These are phyloP conservation scores for Phaeotremella fagi DNA, from an alignment of 768 basidiomycete genomes.

Conservation along the genomic window DNA sequence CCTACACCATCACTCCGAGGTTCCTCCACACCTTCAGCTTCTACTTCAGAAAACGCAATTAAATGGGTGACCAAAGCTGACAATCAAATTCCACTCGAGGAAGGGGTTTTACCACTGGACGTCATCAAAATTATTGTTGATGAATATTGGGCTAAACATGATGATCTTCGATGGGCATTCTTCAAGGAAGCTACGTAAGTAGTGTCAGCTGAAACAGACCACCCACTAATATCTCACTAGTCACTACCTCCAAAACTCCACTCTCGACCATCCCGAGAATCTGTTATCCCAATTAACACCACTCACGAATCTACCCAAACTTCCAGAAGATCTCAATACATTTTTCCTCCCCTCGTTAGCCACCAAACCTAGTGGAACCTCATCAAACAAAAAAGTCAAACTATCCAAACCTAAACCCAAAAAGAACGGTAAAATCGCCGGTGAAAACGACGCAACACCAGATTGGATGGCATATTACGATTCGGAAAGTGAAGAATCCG, in stretches of 20 bases:
- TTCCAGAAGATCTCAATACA: constrained; percentile 41
- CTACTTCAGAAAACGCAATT: background rate
- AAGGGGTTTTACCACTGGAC: constrained; percentile 36
- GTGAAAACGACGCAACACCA: constrained; percentile 23
- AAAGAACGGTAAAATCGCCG: constrained; percentile 12
- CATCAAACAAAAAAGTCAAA: constrained; percentile 1
- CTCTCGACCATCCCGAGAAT: constrained; percentile 19
- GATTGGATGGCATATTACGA: constrained; percentile 47
- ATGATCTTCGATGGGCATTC: constrained; percentile 46
- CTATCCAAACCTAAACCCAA: constrained; percentile 14
- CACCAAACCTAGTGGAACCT: constrained; percentile 13
- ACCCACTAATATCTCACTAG: background rate
- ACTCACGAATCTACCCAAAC: constrained; percentile 41
- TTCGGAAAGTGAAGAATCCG: constrained; percentile 23
- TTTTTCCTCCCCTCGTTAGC: constrained; percentile 40
- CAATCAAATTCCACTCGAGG: constrained; percentile 37
- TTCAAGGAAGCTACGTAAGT: constrained; percentile 45
- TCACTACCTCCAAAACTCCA: constrained; percentile 4
- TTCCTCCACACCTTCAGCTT: constrained; percentile 2
- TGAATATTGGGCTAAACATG: constrained; percentile 45
- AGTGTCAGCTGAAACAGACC: background rate
- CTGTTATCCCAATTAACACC: constrained; percentile 37
- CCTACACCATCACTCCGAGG: constrained; percentile 37
- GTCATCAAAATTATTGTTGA: constrained; percentile 33
- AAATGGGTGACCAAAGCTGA: constrained; percentile 22